Base-by-base conservation (phyloP, 768 basidiomycete species). In the Asterophora lycoperdoides region DNA sequence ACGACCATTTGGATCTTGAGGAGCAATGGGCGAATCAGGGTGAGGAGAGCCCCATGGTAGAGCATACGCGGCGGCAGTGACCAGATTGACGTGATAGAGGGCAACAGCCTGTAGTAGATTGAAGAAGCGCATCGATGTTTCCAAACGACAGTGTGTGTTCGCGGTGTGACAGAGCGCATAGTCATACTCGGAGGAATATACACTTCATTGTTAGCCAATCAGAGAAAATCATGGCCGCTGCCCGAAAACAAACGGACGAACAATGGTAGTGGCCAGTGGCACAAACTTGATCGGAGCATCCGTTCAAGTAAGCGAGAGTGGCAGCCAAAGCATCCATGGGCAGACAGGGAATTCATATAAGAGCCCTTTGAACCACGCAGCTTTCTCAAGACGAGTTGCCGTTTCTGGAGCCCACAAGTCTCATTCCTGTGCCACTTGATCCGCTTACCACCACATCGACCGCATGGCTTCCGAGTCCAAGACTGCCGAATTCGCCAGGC, bases 401-500 rank as follows among this genome's bases (percentile, higher is more conserved):
- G 44, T 23, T 52, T 38, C 37, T 20, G 19, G 46, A 35, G 48
- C 44, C 41, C 46, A 53, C n/a, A 13, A 30, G 36, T 20, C 48
- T 45, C 39, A 40, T 14, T 40, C 14, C 37, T 32, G 37, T 47
- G 40, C 34, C 46, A 46, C 45, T 39, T 44, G 44, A 38, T 18
- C 15, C 37, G 15, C 13, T 8, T 18, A 39, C 2, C 43, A 29
- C 28, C 38, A 53, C 49, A 15, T 47, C 55, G 14, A 50, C 52
- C 17, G 2, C 30, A 55, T 58, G 32, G 44, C 64, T 35, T 56
- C 61, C 34, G 64, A 74, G 20, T 53, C 67, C 41, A 77, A 71
- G 58, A 73, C 64, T 8, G 72, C 74, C 34, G 80, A 82, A 42
- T 77, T 81, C 53, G 75, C 76, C 1, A 67, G 68, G 44, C 74